phyloP scores from a whole-genome alignment of 345 rosid species.

The Ceriops tagal region DNA sequence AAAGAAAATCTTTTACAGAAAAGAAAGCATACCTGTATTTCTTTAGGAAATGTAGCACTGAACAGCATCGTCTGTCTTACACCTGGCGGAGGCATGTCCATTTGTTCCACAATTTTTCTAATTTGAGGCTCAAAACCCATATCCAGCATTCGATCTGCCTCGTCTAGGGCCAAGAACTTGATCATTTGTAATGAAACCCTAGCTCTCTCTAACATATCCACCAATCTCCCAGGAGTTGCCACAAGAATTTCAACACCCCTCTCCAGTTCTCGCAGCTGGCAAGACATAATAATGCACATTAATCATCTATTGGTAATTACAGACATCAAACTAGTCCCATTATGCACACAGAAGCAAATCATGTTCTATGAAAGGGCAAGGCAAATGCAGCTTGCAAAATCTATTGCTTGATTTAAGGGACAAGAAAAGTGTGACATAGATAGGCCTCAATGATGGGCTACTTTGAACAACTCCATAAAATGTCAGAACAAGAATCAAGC shows the following conservation, averaged over 20 bases:
- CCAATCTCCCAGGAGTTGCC: conserved; percentile 98
- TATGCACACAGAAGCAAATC: background rate
- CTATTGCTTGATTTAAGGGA: background rate
- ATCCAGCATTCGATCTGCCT: conserved; percentile 98
- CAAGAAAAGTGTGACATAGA: background rate
- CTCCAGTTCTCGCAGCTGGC: conserved; percentile 87
- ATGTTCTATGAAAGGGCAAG: background rate
- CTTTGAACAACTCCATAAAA: background rate
- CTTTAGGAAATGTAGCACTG: conserved; percentile 97
- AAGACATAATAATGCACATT: conserved; percentile 14
- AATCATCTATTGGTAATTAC: background rate
- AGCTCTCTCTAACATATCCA: conserved; percentile 90
- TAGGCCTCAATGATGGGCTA: background rate
- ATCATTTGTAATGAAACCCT: conserved; percentile 93
- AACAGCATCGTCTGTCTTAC: conserved; percentile 87
- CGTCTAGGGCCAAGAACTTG: conserved; percentile 87
- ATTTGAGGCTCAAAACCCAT: conserved; percentile 99
- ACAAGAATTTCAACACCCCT: conserved; percentile 98
- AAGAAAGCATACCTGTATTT: conserved; percentile 65
- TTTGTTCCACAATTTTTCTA: conserved; percentile 90
- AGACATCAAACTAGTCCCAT: no score
- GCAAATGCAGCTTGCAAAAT: background rate
- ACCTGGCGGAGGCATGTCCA: conserved; percentile 94
- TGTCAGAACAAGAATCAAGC: background rate
- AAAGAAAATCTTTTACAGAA: background rate